A percentile compares a stretch with the other conserved stretches of the same genome.
These are phyloP conservation scores for Diaporthe citriasiana DNA, from an alignment of 2,329 filamentous ascomycete genomes.

Conservation along the genomic window DNA sequence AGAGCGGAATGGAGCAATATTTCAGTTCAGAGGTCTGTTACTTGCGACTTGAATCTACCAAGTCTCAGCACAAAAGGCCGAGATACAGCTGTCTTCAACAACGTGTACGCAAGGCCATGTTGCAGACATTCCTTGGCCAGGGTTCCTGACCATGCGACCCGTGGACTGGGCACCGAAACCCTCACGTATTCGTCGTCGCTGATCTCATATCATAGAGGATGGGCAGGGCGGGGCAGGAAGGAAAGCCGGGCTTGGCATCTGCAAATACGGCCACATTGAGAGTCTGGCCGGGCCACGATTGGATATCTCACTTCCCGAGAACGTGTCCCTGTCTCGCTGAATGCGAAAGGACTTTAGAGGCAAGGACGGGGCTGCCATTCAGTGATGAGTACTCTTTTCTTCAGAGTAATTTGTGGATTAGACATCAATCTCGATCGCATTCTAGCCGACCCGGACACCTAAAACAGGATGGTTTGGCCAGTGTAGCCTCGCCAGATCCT, in stretches of 20 bases:
- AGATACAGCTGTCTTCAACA: background rate
- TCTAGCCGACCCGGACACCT: background rate
- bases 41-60: no score
- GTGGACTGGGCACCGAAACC: background rate
- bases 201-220: background rate
- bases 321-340: background rate
- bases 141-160: no score
- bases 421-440: background rate
- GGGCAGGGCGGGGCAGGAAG: background rate
- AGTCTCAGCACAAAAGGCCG: background rate
- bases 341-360: background rate
- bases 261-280: background rate
- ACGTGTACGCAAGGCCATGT: background rate
- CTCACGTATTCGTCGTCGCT: background rate
- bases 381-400: background rate
- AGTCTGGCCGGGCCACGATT: conserved; percentile 11
- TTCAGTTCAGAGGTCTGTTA: background rate
- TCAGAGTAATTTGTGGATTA: background rate
- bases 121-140: background rate
- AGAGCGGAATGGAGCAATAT: conserved; percentile 13
- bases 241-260: background rate
- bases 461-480: background rate
- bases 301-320: background rate
- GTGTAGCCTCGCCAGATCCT: background rate
- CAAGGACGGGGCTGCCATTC: background rate